Base-by-base conservation (phyloP, 2,329 filamentous ascomycete genomes). In the Zasmidium citrigriseum region DNA sequence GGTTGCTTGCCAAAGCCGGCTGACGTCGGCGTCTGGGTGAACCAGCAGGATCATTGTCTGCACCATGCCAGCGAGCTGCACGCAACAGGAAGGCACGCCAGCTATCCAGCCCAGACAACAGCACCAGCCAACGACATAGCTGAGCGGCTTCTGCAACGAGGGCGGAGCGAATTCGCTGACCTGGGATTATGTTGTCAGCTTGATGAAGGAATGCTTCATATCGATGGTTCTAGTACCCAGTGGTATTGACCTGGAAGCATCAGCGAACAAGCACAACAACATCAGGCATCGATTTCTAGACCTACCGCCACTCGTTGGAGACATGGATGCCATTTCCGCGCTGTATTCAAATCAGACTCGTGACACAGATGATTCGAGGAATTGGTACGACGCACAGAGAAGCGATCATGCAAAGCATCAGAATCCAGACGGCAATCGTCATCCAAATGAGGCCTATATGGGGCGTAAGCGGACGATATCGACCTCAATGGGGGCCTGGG, bases 121-220 rank as follows among this genome's bases (percentile, higher is more conserved):
- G 59, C 64, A 70, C 78, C 77, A 80, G 14, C 77, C 77, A 7
- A 77, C 72, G 20, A 80, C 68, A 55, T 80, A 80, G 60, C 76
- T 78, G 54, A 79, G 72, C 50, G 78, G 74, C 45, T 73, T 76
- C 58, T 77, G 77, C 46, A 71, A 73, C 2, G 70, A 72, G 4
- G 67, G 68, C 11, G 78, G 78, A 3, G 77, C 76, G 21, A 80
- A 74, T 27, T 79, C 70, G 18, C 72, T 74, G 1, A 78, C 76
- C 74, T 62, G 57, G 14, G 38, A 52, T 12, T n/a, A n/a, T n/a
- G n/a, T n/a, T n/a, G n/a, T n/a, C n/a, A 64, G 5, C 72, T 72
- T 14, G 4, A 4, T 51, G 9, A 2, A 54, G 50, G 21, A 16
- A 24, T 16, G 12, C 41, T 23, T 16, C 34, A 4, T 16, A 9